These are phyloP conservation scores for Candida tammaniensis DNA, from an alignment of 805 yeast species.

Conservation along the genomic window DNA sequence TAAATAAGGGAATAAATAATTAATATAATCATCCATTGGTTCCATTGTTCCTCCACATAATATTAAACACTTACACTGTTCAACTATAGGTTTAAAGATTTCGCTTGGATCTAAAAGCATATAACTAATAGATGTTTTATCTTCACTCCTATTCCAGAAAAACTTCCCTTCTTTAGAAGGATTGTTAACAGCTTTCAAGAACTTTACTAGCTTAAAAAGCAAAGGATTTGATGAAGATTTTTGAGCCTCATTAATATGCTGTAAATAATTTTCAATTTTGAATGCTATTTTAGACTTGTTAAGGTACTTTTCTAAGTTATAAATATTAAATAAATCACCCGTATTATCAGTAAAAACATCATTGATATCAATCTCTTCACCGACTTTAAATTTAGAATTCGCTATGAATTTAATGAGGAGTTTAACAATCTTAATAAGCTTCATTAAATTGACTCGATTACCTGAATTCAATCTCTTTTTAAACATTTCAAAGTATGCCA, in stretches of 20 bases:
- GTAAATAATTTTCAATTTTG: conserved; percentile 74
- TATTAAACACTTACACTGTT: conserved; percentile 64
- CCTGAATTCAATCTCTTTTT: conserved; percentile 63
- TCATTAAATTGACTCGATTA: conserved; percentile 67
- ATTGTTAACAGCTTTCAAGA: conserved; percentile 62
- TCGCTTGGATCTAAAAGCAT: conserved; percentile 78
- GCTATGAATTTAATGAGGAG: conserved; percentile 49
- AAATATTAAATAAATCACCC: conserved; percentile 70
- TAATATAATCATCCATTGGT: conserved; percentile 69
- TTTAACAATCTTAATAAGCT: conserved; percentile 56
- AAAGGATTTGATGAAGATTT: conserved; percentile 46
- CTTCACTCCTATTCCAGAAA: conserved; percentile 53
- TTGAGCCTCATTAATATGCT: conserved; percentile 16
- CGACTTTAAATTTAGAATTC: conserved; percentile 40
- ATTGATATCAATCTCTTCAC: conserved; percentile 48
- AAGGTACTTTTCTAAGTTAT: conserved; percentile 63
- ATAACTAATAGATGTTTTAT: conserved; percentile 49
- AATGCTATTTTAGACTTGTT: conserved; percentile 72
- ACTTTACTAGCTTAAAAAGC: conserved; percentile 62
- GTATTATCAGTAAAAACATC: conserved; percentile 59
- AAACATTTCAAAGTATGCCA: conserved; percentile 57
- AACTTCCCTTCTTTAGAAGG: conserved; percentile 79
- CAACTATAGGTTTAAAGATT: conserved; percentile 62
- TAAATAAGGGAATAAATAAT: conserved; percentile 62
- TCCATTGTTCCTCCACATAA: conserved; percentile 97